Evolutionary conservation across 305 asterid species (phyloP), one percentile per base, ranked within the genome.

Genomic region (Petunia hybrid): DNA sequence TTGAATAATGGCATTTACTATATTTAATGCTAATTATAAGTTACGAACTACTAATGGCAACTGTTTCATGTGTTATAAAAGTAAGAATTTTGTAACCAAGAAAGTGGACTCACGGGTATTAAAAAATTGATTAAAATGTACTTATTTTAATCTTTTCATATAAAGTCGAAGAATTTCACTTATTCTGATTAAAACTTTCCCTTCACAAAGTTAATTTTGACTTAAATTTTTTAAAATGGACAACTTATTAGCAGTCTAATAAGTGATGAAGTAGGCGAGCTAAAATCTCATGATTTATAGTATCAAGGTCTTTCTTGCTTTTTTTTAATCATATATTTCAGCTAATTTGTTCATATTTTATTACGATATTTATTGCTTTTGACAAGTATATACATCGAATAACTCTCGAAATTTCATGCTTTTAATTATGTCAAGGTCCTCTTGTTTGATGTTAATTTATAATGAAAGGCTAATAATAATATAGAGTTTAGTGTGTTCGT

Each of bases 211-310:
- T 22, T 22, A 22, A 22, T 43, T 69, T 45, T 45, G 1, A 45
- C 22, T 69, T 69, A 6, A 1, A 0, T 69, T 69, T 0, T 0
- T 31, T 42, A 68, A 31, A 62, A 62, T 9, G 4, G 9, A 63
- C 5, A 38, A 2, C 31, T 22, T 22, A 22, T 22, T 22, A 22
- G 31, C 31, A 0, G 31, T 22, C 31, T 22, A 12, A 48, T 1
- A 12, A 48, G 61, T 71, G 77, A 31, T 71, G 62, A 71, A 71
- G 40, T 71, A 6, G 77, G 61, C 46, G 45, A 48, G 35, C 45
- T 4, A 13, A 71, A 48, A 71, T 71, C 35, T 46, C 31, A 46
- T 46, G 6, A 31, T 48, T 71, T 46, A 71, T 71, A 31, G 35
- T 68, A 2, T 71, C 2, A 16, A 35, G 77, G 3, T 71, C 43